Percentiles rank a stretch among this genome's conserved stretches.
Evolutionary conservation across 805 yeast species (phyloP).

Genomic region (Saccharomycopsis amapae): DNA sequence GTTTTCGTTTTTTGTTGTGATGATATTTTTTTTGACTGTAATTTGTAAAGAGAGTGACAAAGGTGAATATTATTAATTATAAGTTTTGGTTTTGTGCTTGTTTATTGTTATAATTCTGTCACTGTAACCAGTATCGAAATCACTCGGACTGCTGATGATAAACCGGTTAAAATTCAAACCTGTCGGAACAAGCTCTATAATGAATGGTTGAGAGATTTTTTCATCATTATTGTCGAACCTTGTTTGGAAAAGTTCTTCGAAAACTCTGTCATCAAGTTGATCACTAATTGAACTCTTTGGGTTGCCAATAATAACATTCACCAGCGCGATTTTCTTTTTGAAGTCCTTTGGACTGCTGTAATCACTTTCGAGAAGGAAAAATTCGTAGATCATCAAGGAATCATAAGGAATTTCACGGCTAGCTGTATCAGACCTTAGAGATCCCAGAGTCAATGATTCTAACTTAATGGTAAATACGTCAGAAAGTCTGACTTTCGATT

Average conservation of each 20-base stretch:
- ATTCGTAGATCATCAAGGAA: slow-evolving; percentile 11
- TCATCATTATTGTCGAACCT: slow-evolving; percentile 1
- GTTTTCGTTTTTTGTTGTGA: too few relatives aligned
- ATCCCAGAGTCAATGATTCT: not conserved
- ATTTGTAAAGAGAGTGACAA: too few relatives aligned
- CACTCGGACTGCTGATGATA: slow-evolving; percentile 8
- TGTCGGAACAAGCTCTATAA: slow-evolving; percentile 14
- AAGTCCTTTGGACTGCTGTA: slow-evolving; percentile 1
- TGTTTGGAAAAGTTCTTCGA: slow-evolving; percentile 10
- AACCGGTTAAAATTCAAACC: slow-evolving; percentile 10
- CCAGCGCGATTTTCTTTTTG: slow-evolving; percentile 4
- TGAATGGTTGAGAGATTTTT: slow-evolving; percentile 10
- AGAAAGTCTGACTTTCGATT: slow-evolving; percentile 7
- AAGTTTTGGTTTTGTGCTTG: slow-evolving; percentile 7
- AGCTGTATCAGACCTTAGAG: not conserved
- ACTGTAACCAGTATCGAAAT: slow-evolving; percentile 2
- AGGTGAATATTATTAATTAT: too few relatives aligned
- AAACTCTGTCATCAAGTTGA: not conserved
- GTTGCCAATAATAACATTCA: slow-evolving; percentile 12
- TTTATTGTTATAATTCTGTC: slow-evolving; percentile 15
- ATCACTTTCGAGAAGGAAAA: slow-evolving; percentile 7
- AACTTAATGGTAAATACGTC: slow-evolving; percentile 3
- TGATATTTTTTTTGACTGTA: not conserved
- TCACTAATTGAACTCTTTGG: slow-evolving; percentile 1
- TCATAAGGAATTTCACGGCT: not conserved